Percentiles rank a stretch among this genome's conserved stretches.
These are phyloP conservation scores for Termitomyces sp. DNA, from an alignment of 768 basidiomycete genomes.

Conservation along the genomic window DNA sequence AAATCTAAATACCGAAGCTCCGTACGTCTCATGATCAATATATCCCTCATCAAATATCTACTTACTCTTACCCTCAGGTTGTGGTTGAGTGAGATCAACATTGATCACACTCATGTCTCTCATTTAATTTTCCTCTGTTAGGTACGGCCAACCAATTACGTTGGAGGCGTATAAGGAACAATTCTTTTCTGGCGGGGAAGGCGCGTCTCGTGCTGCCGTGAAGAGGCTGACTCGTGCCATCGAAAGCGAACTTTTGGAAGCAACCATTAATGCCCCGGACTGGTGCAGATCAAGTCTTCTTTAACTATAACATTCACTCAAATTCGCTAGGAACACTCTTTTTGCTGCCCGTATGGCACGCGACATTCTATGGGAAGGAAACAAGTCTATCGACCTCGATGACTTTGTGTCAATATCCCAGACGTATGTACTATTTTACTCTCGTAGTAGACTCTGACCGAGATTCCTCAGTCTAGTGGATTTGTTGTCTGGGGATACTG, in stretches of 20 bases:
- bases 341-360: conserved; percentile 90
- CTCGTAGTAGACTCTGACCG: conserved; percentile 12
- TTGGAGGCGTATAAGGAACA: conserved; percentile 74
- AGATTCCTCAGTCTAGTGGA: conserved; percentile 70
- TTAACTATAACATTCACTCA: not conserved
- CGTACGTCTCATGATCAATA: conserved; percentile 49
- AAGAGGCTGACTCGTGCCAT: conserved; percentile 82
- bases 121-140: conserved; percentile 28
- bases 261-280: conserved; percentile 90
- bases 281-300: conserved; percentile 57
- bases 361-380: conserved; percentile 88
- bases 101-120: conserved; percentile 13
- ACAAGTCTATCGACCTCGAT: conserved; percentile 71
- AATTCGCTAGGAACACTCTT: conserved; percentile 72
- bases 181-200: conserved; percentile 70
- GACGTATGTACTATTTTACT: conserved; percentile 59
- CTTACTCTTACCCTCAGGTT: conserved; percentile 40
- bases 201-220: conserved; percentile 72
- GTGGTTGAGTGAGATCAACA: conserved; percentile 61
- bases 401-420: conserved; percentile 87
- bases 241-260: conserved; percentile 64
- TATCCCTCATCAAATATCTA: not conserved
- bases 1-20: conserved; percentile 93
- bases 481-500: conserved; percentile 72
- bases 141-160: conserved; percentile 80